Evolutionary conservation across 225 moss, liverwort and hornwort species (phyloP).

Genomic region (Climacium dendroides): DNA sequence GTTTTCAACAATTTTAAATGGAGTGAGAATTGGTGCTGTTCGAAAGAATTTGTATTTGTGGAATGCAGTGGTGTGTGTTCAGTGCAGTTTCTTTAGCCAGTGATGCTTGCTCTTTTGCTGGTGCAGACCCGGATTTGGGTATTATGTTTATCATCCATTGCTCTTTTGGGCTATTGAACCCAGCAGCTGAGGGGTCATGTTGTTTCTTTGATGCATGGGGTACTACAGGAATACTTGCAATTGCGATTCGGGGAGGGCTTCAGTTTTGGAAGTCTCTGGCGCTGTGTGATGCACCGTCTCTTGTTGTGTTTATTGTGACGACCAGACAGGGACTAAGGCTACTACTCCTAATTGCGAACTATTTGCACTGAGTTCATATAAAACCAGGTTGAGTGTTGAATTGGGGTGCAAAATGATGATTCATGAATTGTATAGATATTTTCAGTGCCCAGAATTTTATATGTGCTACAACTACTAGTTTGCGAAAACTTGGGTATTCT

Average conservation of each 20-base stretch:
- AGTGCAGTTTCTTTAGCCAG: not conserved
- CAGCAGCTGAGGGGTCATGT: not conserved
- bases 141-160: not conserved
- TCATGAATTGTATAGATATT: not conserved
- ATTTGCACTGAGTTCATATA: not conserved
- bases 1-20: not conserved
- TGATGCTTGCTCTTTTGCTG: not conserved
- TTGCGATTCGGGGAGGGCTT: not conserved
- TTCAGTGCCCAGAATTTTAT: too few relatives aligned
- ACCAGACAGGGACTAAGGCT: not conserved
- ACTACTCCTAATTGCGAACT: not conserved
- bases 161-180: not conserved
- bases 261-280: not conserved
- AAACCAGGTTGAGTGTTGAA: not conserved
- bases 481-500: too few relatives aligned
- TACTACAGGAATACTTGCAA: not conserved
- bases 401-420: not conserved
- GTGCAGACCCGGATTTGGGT: not conserved
- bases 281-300: not conserved
- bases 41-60: not conserved
- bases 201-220: not conserved
- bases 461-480: too few relatives aligned
- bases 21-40: not conserved
- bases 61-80: not conserved
- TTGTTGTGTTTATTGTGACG: not conserved